phyloP scores from a whole-genome alignment of 2,329 filamentous ascomycete genomes.

The Corniculantispora saksenae region DNA sequence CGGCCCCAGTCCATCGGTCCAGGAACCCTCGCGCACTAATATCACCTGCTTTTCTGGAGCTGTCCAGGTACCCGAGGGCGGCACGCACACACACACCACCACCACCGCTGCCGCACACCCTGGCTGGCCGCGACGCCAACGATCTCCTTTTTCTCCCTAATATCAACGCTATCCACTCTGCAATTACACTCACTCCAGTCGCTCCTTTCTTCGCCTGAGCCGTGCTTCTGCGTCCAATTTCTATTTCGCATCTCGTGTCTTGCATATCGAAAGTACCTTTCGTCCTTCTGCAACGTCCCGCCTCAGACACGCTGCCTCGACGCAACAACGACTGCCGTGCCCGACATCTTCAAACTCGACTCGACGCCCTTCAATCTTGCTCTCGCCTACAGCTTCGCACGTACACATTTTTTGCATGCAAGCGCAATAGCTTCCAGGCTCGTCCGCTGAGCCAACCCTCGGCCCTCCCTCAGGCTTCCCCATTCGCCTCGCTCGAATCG shows the following conservation, averaged over 20 bases:
- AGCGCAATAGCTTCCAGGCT: conserved; percentile 16
- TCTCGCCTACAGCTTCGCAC: background rate
- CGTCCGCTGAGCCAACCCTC: conserved; percentile 12
- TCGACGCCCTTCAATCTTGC: conserved; percentile 9
- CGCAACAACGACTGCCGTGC: conserved; percentile 5
- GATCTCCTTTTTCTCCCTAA: conserved; percentile 39
- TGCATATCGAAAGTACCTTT: conserved; percentile 4
- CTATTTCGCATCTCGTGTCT: conserved; percentile 25
- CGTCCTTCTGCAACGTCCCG: conserved; percentile 12
- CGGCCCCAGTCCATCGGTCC: background rate
- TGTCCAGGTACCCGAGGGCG: conserved; percentile 9
- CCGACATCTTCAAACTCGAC: background rate
- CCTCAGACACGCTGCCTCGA: conserved; percentile 10
- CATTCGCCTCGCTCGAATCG: conserved; percentile 10
- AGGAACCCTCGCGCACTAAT: conserved; percentile 9
- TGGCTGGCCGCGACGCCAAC: conserved; percentile 17
- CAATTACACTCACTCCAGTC: conserved; percentile 43
- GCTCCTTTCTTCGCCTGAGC: conserved; percentile 35
- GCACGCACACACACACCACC: conserved; percentile 14
- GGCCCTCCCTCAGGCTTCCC: conserved; percentile 14
- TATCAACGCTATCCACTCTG: conserved; percentile 41
- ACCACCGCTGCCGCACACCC: conserved; percentile 10
- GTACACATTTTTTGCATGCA: conserved; percentile 13
- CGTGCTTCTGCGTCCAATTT: conserved; percentile 25
- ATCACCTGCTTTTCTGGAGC: conserved; percentile 5